phyloP scores from a whole-genome alignment of 2,329 filamentous ascomycete genomes.

The Neofusicoccum laricinum region DNA sequence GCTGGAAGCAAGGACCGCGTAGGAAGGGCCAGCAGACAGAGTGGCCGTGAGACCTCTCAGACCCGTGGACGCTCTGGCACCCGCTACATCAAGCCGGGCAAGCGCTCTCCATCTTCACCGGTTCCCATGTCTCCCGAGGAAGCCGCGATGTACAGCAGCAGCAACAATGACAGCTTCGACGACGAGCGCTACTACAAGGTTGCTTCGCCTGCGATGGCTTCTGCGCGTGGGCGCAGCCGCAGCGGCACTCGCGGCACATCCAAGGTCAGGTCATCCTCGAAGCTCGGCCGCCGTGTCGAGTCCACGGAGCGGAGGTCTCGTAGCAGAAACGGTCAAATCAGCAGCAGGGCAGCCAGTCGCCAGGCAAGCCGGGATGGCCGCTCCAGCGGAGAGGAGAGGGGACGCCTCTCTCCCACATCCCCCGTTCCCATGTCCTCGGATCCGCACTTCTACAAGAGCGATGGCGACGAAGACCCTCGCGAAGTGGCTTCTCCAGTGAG shows the following conservation, averaged over 20 bases:
- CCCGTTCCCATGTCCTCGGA: slow-evolving; percentile 70
- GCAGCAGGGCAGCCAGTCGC: slow-evolving; percentile 35
- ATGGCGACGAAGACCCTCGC: slow-evolving; percentile 47
- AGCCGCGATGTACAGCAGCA: slow-evolving; percentile 39
- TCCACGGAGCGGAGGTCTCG: slow-evolving; percentile 32
- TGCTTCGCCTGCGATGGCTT: slow-evolving; percentile 34
- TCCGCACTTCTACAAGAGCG: slow-evolving; percentile 52
- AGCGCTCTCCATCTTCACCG: slow-evolving; percentile 87
- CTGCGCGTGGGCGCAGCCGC: slow-evolving; percentile 34
- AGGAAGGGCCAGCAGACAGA: slow-evolving; percentile 2
- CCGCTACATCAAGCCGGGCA: slow-evolving; percentile 70
- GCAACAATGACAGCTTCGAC: slow-evolving; percentile 46
- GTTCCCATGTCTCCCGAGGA: slow-evolving; percentile 94
- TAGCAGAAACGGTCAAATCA: slow-evolving; percentile 22
- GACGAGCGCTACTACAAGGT: slow-evolving; percentile 49
- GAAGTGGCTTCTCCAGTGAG: slow-evolving; percentile 44
- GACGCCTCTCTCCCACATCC: slow-evolving; percentile 72
- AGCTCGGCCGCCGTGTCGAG: slow-evolving; percentile 30
- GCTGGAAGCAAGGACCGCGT: slow-evolving; percentile 36
- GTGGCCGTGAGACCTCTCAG: slow-evolving; percentile 48
- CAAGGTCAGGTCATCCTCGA: slow-evolving; percentile 37
- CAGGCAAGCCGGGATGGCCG: slow-evolving; percentile 50
- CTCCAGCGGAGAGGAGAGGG: slow-evolving; percentile 25
- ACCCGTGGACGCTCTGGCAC: slow-evolving; percentile 66
- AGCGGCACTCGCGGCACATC: slow-evolving; percentile 28